Evolutionary conservation across 139 green algal species (phyloP).

Genomic region (Edaphochlamys debaryana): DNA sequence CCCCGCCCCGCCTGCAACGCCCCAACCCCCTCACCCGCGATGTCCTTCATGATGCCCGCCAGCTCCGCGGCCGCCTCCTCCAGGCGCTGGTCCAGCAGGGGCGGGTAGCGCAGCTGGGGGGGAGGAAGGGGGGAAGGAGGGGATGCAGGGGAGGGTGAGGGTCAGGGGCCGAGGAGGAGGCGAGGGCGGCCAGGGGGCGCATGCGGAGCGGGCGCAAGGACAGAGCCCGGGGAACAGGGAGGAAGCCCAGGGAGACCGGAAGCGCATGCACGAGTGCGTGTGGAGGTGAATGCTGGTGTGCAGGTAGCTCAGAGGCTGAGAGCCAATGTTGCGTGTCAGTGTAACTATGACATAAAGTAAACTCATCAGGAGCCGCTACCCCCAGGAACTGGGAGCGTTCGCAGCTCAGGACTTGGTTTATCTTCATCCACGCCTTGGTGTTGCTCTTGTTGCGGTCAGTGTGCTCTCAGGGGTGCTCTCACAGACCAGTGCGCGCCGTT

Average conservation of each 20-base stretch:
- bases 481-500: no score
- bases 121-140: not conserved
- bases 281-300: no score
- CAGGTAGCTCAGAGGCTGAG: no score
- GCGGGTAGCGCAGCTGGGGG: conserved; percentile 83
- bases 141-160: not conserved
- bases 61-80: conserved; percentile 80
- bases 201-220: no score
- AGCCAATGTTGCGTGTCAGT: conserved; percentile 38
- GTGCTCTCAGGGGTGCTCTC: no score
- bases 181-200: not conserved
- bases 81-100: conserved; percentile 81
- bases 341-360: conserved; percentile 45
- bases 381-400: conserved; percentile 32
- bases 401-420: conserved; percentile 32
- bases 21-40: no score
- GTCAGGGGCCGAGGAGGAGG: no score
- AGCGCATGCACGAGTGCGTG: no score
- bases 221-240: no score
- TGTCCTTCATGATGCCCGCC: conserved; percentile 81
- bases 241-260: no score
- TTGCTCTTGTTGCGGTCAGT: no score
- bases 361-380: conserved; percentile 40
- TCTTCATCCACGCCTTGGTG: conserved; percentile 33
- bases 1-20: no score